A percentile compares a stretch with the other conserved stretches of the same genome.
These are phyloP conservation scores for Candida vartiovaarae DNA, from an alignment of 805 yeast genomes.

Conservation along the genomic window DNA sequence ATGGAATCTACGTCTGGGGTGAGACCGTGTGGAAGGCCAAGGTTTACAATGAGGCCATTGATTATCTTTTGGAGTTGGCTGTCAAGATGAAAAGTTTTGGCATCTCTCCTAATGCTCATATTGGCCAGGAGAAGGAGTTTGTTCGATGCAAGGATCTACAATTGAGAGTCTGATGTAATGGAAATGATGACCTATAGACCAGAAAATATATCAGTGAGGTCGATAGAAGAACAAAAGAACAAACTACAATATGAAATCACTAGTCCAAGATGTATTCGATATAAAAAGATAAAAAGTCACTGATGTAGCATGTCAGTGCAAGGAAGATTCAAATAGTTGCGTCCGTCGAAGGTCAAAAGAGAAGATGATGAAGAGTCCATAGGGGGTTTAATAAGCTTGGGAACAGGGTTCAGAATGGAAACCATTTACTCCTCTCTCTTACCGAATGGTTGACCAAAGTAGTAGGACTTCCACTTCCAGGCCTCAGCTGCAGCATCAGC, in stretches of 20 bases:
- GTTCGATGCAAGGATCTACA: slow-evolving; percentile 18
- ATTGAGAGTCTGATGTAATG: slow-evolving; percentile 3
- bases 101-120: slow-evolving; percentile 39
- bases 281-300: neutral
- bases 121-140: slow-evolving; percentile 28
- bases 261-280: too few species aligned
- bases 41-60: slow-evolving; percentile 87
- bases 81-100: slow-evolving; percentile 73
- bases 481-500: slow-evolving; percentile 20
- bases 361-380: neutral
- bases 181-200: neutral
- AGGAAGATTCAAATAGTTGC: neutral
- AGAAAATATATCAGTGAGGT: neutral
- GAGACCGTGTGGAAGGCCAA: slow-evolving; percentile 89
- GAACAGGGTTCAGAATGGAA: too few species aligned
- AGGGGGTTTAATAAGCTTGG: too few species aligned
- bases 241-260: neutral
- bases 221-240: neutral
- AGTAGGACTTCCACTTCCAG: slow-evolving; percentile 17
- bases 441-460: slow-evolving; percentile 11
- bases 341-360: slow-evolving; percentile 3
- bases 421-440: slow-evolving; percentile 9
- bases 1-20: slow-evolving; percentile 97
- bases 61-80: slow-evolving; percentile 79
- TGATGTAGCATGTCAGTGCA: neutral